These are phyloP conservation scores for Sporothrix brunneoviolacea DNA, from an alignment of 2,329 filamentous ascomycete species.

Conservation along the genomic window DNA sequence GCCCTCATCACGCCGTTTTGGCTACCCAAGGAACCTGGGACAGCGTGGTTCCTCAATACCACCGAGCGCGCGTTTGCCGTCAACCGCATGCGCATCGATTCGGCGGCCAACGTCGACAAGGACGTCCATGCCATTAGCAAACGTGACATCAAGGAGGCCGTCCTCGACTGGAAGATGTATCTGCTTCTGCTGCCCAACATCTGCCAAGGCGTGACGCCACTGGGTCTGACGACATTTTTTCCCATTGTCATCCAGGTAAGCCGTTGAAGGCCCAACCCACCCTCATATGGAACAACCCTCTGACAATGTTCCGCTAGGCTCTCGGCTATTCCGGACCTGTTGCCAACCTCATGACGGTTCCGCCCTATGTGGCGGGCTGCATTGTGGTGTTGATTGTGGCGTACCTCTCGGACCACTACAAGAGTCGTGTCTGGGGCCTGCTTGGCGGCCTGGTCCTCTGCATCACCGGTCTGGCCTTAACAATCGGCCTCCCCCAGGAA, in stretches of 20 bases:
- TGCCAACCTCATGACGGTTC: slow-evolving; percentile 9
- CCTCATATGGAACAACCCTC: too few species aligned
- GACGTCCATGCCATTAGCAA: slow-evolving; percentile 4
- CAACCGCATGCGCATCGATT: slow-evolving; percentile 8
- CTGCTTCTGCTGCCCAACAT: slow-evolving; percentile 9
- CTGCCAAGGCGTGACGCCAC: slow-evolving; percentile 8
- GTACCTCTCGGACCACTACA: slow-evolving; percentile 7
- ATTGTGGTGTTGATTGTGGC: slow-evolving; percentile 3
- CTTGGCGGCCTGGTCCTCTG: slow-evolving; percentile 3
- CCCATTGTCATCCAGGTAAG: slow-evolving; percentile 12
- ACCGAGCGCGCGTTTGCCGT: slow-evolving; percentile 28
- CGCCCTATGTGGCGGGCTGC: slow-evolving; percentile 9
- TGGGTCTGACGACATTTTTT: slow-evolving; percentile 11
- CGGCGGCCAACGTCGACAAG: slow-evolving; percentile 5
- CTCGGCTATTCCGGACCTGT: slow-evolving; percentile 14
- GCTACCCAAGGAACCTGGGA: slow-evolving; percentile 20
- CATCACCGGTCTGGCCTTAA: slow-evolving; percentile 5
- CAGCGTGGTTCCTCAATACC: slow-evolving; percentile 32
- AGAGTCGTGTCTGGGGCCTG: slow-evolving; percentile 8
- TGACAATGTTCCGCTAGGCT: too few species aligned
- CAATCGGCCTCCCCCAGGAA: slow-evolving; percentile 2
- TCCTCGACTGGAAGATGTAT: slow-evolving; percentile 13
- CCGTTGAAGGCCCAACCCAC: too few species aligned
- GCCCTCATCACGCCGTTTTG: slow-evolving; percentile 26
- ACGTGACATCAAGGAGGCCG: slow-evolving; percentile 8